Evolutionary conservation across 345 rosid species (phyloP).

Genomic region (Sapria himalayana): DNA sequence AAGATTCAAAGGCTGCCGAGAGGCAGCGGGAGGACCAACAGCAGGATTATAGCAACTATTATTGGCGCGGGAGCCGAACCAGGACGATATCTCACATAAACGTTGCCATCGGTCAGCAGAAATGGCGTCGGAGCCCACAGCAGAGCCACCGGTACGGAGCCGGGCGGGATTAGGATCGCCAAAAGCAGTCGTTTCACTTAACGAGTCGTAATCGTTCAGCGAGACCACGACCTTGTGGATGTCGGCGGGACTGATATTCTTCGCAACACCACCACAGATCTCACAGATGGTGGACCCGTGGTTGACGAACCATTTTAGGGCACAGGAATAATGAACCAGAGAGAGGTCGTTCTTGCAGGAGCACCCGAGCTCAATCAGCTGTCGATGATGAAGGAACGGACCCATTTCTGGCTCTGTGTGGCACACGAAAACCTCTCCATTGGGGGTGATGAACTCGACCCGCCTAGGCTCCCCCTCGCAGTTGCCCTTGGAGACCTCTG

Average conservation of each 20-base stretch:
- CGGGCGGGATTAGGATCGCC: slow-evolving; percentile 43
- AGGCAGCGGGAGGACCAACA: slow-evolving; percentile 36
- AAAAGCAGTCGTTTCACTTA: slow-evolving; percentile 47
- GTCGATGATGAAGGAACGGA: slow-evolving; percentile 19
- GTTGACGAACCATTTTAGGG: slow-evolving; percentile 90
- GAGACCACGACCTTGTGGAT: slow-evolving; percentile 41
- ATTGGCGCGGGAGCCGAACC: slow-evolving; percentile 48
- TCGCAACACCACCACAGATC: slow-evolving; percentile 58
- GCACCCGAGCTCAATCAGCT: slow-evolving; percentile 74
- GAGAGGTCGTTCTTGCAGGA: slow-evolving; percentile 83
- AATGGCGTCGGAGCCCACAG: slow-evolving; percentile 60
- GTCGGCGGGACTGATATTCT: slow-evolving; percentile 35
- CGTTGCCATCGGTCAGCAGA: slow-evolving; percentile 68
- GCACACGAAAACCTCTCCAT: slow-evolving; percentile 63
- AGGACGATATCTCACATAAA: slow-evolving; percentile 58
- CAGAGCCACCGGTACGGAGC: slow-evolving; percentile 18
- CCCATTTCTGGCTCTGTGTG: slow-evolving; percentile 62
- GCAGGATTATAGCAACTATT: slow-evolving; percentile 15
- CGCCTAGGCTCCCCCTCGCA: slow-evolving; percentile 23
- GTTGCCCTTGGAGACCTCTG: slow-evolving; percentile 11
- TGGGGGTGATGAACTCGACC: slow-evolving; percentile 49
- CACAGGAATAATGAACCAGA: slow-evolving; percentile 79
- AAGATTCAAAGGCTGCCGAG: slow-evolving; percentile 36
- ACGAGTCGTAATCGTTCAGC: slow-evolving; percentile 52
- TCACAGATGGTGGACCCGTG: slow-evolving; percentile 89